Base-by-base conservation (phyloP, 2,329 filamentous ascomycete species). In the Sporothrix brasiliensis region DNA sequence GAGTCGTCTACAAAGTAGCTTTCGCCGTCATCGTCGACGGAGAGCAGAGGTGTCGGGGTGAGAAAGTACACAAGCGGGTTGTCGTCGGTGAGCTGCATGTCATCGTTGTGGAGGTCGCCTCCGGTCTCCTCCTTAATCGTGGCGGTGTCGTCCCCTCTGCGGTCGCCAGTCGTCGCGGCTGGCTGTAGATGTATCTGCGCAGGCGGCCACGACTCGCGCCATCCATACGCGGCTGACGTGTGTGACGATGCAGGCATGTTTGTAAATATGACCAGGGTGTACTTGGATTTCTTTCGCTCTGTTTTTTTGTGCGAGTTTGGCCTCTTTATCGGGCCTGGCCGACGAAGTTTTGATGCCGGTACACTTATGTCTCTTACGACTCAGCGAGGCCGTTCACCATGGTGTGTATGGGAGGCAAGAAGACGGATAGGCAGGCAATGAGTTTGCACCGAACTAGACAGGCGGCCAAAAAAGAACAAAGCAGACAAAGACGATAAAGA, bases 1-100 rank as follows among this genome's bases (percentile, higher is more conserved):
- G 75, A 74, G 9, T 75, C 78, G 11, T 80, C 79, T 78, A 54
- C 19, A 49, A n/a, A 34, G 69, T 56, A 63, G 30, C 52, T 44
- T 41, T 82, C 81, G 30, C 81, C 77, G 41, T 82, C 78, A 21
- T 76, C 77, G n/a, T 76, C 75, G 7, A 73, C 77, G 13, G 79
- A 78, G 24, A 71, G 65, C 19, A 82, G 80, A 0, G 83, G 80
- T 0, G 81, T 79, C 1, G 86, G 65, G 0, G 85, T 86, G 54
- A 88, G 81, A 73, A 88, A 88, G 76, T 86, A 87, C 63, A 81
- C 84, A 67, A 88, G 80, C 19, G 86, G 86, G 73, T 87, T 83
- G 60, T 85, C 81, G 72, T 85, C 83, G 68, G 85, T 83, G 70
- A 75, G 75, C 2, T 78, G 74, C 41, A 78, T 74, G 54, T 80